Conservation (phyloP, 345 rosid genomes). For the Arabis alpina region DNA sequence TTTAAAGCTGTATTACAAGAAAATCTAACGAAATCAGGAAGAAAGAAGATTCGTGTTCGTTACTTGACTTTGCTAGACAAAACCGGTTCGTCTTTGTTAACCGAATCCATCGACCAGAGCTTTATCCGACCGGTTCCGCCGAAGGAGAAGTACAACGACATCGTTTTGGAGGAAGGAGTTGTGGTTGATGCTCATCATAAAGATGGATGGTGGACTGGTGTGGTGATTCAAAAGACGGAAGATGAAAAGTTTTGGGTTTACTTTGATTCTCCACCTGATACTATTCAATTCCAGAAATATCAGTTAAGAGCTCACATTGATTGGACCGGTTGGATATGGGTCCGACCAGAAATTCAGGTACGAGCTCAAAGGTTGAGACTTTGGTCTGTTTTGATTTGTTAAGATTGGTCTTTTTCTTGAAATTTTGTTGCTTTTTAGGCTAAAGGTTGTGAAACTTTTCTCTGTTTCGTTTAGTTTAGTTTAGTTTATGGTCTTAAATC, state of each 20-base stretch:
- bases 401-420: too few species aligned
- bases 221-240: constrained; percentile 49
- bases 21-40: constrained; percentile 41
- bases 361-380: background rate
- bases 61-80: constrained; percentile 50
- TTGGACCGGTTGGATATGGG: constrained; percentile 62
- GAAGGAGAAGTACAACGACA: background rate
- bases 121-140: constrained; percentile 63
- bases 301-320: constrained; percentile 57
- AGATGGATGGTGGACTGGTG: constrained; percentile 67
- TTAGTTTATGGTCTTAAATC: too few species aligned
- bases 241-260: constrained; percentile 46
- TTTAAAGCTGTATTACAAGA: constrained; percentile 54
- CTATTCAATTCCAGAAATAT: constrained; percentile 46
- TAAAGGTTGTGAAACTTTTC: too few species aligned
- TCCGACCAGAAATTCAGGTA: constrained; percentile 49
- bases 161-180: constrained; percentile 37
- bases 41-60: constrained; percentile 47
- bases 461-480: too few species aligned
- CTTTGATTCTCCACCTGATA: constrained; percentile 60
- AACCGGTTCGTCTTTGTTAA: constrained; percentile 45
- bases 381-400: too few species aligned
- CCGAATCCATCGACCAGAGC: constrained; percentile 48
- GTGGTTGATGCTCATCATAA: constrained; percentile 49
- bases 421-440: too few species aligned